Evolutionary conservation across 2,329 filamentous ascomycete genomes (phyloP), one percentile per base, ranked within the genome.

Genomic region (Alternaria brassicicola): DNA sequence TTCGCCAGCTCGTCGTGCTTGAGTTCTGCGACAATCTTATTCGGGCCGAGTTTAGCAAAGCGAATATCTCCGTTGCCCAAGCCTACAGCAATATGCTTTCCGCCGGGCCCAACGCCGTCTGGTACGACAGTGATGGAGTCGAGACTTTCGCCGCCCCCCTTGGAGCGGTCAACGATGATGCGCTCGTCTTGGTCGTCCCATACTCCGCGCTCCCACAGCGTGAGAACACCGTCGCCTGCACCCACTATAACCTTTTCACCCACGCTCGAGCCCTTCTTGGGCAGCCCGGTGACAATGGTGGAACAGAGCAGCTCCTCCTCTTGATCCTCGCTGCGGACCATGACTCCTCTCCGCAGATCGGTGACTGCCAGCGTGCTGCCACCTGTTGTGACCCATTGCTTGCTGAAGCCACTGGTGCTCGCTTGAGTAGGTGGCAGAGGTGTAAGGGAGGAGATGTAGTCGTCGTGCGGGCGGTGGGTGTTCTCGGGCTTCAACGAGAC

Each of bases 131-230:
- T 83, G 59, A 97, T 81, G n/a, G 88, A 85, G 71, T 98, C 94
- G 39, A 97, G 80, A 59, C 90, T 92, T 76, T 96, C 93, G 42
- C 86, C 91, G 8, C 87, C 89, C 19, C 83, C 85, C 9, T 82
- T 79, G 21, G 79, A 80, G 26, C 80, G 77, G 65, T 92, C 88
- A 8, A 97, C 87, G 47, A 90, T 87, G 69, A 97, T 90, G 51
- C 93, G 86, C 78, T 96, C 93, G 67, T 96, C 91, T 75, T 97
- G 92, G 75, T 98, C 94, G 71, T 96, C 93, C 94, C 95, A 98
- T 1, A 91, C 87, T 1, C 94, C 94, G 66, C 89, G 90, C 77
- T 99, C 94, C 93, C 95, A 99, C 6, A 98, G 80, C 4, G 93
- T 97, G 62, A 98, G 76, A 1, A 97, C 87, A 3, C 95, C 95